These are phyloP conservation scores for Boletus insuetus DNA, from an alignment of 768 basidiomycete species.

Conservation along the genomic window DNA sequence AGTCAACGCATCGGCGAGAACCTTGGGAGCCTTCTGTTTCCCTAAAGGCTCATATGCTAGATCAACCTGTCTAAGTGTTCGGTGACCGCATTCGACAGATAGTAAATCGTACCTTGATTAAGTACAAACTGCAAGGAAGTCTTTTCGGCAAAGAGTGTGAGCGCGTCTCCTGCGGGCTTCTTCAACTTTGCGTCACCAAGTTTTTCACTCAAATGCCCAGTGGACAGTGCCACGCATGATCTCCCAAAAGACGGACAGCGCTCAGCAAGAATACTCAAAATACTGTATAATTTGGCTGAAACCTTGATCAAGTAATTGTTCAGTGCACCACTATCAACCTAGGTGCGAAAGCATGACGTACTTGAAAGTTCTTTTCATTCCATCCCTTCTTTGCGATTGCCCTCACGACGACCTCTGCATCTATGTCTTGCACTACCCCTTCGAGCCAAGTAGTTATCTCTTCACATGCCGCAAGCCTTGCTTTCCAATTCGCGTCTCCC, in stretches of 20 bases:
- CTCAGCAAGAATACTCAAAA: slow-evolving; percentile 71
- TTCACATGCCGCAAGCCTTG: slow-evolving; percentile 81
- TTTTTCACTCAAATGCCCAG: slow-evolving; percentile 87
- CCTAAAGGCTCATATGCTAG: slow-evolving; percentile 89
- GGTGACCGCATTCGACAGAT: slow-evolving; percentile 5
- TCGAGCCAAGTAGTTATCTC: slow-evolving; percentile 85
- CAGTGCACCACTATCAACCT: not conserved
- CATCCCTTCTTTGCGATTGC: slow-evolving; percentile 91
- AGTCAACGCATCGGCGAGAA: slow-evolving; percentile 81
- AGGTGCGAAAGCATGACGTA: slow-evolving; percentile 26
- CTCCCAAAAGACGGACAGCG: slow-evolving; percentile 80
- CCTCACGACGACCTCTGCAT: slow-evolving; percentile 86
- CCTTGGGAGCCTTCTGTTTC: slow-evolving; percentile 97
- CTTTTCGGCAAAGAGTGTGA: slow-evolving; percentile 84
- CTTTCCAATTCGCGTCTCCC: slow-evolving; percentile 92
- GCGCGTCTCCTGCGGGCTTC: slow-evolving; percentile 89
- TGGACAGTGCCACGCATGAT: slow-evolving; percentile 77
- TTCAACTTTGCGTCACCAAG: slow-evolving; percentile 95
- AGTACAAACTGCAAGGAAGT: slow-evolving; percentile 94
- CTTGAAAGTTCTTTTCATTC: slow-evolving; percentile 99
- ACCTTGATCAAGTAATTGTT: slow-evolving; percentile 51
- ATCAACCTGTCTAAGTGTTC: slow-evolving; percentile 14
- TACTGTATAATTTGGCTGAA: slow-evolving; percentile 82
- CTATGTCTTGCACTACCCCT: slow-evolving; percentile 57
- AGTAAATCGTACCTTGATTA: slow-evolving; percentile 65